Evolutionary conservation across 2,329 filamentous ascomycete species (phyloP).

Genomic region (Emmonsiellopsis sp.): DNA sequence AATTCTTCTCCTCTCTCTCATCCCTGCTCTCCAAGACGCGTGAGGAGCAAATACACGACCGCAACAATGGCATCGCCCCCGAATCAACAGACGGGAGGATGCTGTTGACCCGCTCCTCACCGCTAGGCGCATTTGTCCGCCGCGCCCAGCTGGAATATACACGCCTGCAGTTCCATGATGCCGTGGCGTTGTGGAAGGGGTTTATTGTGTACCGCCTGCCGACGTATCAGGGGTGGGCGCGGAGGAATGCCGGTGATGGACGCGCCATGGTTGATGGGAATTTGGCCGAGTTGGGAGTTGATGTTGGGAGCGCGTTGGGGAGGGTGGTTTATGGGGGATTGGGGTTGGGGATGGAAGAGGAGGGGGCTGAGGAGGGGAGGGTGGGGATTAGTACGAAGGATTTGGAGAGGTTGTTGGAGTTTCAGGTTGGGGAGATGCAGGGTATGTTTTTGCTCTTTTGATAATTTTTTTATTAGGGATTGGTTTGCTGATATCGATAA

Average conservation of each 20-base stretch:
- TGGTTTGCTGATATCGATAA: not conserved
- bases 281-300: constrained; percentile 50
- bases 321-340: constrained; percentile 43
- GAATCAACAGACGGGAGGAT: constrained; percentile 39
- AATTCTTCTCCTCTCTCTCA: constrained; percentile 57
- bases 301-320: constrained; percentile 38
- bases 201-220: constrained; percentile 74
- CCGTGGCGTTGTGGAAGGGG: constrained; percentile 66
- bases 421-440: constrained; percentile 81
- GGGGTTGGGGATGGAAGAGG: constrained; percentile 28
- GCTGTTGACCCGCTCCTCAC: constrained; percentile 61
- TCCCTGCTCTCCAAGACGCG: constrained; percentile 52
- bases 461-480: constrained; percentile 9
- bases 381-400: constrained; percentile 62
- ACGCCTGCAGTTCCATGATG: constrained; percentile 69
- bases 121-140: constrained; percentile 71
- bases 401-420: constrained; percentile 70
- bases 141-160: constrained; percentile 70
- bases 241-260: constrained; percentile 38
- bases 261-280: constrained; percentile 52
- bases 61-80: constrained; percentile 43
- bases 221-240: constrained; percentile 54
- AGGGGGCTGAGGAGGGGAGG: constrained; percentile 28
- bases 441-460: constrained; percentile 40
- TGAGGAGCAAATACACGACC: constrained; percentile 49